Percentiles rank a stretch among this genome's conserved stretches.
phyloP scores from a whole-genome alignment of 78 protist genomes.

The Tieghemostelium lacteum region DNA sequence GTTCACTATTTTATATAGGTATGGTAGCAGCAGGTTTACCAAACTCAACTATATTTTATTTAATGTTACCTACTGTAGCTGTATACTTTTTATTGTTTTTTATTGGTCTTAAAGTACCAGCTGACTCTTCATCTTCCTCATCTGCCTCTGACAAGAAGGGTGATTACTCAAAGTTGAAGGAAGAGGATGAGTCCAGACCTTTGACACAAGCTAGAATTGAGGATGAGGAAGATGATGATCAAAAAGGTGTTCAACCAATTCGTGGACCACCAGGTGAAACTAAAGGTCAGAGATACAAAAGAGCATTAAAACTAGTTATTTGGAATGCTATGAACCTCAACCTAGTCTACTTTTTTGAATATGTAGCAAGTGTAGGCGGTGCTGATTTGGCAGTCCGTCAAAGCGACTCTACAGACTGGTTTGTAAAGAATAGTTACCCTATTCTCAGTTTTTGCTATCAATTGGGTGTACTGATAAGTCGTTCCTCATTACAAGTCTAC shows the following conservation, averaged over 20 bases:
- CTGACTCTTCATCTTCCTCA: not conserved
- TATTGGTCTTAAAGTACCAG: conserved; percentile 66
- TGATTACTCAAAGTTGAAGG: conserved; percentile 9
- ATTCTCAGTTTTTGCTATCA: conserved; percentile 83
- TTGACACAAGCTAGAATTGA: not conserved
- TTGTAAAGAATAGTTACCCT: conserved; percentile 42
- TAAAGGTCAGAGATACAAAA: conserved; percentile 28
- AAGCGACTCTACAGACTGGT: not conserved
- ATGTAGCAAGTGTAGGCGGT: conserved; percentile 65
- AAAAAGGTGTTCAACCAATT: not conserved
- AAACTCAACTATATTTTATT: conserved; percentile 15
- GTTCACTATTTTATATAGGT: conserved; percentile 71
- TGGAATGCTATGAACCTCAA: conserved; percentile 42
- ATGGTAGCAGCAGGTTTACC: conserved; percentile 32
- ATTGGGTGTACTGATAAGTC: conserved; percentile 85
- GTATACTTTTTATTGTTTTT: conserved; percentile 47
- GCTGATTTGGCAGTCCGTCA: conserved; percentile 36
- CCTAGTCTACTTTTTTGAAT: conserved; percentile 84
- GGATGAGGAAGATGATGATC: not conserved
- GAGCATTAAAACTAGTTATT: conserved; percentile 58
- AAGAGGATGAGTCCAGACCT: not conserved
- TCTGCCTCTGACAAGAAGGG: too few species aligned
- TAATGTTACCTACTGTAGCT: conserved; percentile 52
- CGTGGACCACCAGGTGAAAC: conserved; percentile 42
- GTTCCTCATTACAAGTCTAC: conserved; percentile 81